Evolutionary conservation across 164 flowering plant species (phyloP), one percentile per base, ranked within the genome.

Genomic region (Chloranthus sessilifolius): DNA sequence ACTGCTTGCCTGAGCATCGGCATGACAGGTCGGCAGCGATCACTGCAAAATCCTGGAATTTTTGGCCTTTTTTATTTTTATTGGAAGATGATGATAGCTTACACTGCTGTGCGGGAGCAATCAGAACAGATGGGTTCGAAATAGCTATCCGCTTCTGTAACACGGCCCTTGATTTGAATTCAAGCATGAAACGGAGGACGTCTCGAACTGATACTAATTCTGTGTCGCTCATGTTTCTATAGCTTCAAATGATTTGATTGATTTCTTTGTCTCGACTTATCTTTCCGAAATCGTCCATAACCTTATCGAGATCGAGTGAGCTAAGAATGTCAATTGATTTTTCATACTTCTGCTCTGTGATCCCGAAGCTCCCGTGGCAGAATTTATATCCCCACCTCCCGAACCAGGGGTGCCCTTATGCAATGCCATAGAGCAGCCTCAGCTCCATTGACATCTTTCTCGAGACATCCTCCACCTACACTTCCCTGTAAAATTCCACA

Each of bases 341-440:
- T 5, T 57, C 37, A 49, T 83, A 88, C 8, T 64, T 58, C 44
- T 63, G 55, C 45, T 66, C 71, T 3, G 63, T 66, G 5, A 85
- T 77, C 1, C 96, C 98, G 29, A 75, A 91, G 61, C 85, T 81
- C 10, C 98, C 98, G 46, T 52, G 81, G 52, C 50, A 63, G 62
- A 85, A 88, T 21, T 30, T 66, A 55, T 88, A 91, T 0, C 79
- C 90, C 98, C 98, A 91, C 61, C 80, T 77, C 0, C 96, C 95
- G 53, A 85, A 88, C 98, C 98, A 88, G 2, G 95, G 33, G 27
- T 78, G 81, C 7, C 92, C 90, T 27, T 91, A 83, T 1, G 95
- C 88, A 5, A 80, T 74, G 1, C 88, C 86, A 43, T 88, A 61
- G 1, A 85, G 90, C 21, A 91, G 62, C 15, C 96, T 64, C 30